These are phyloP conservation scores for Mycena kentingensis DNA, from an alignment of 768 basidiomycete species.

Conservation along the genomic window DNA sequence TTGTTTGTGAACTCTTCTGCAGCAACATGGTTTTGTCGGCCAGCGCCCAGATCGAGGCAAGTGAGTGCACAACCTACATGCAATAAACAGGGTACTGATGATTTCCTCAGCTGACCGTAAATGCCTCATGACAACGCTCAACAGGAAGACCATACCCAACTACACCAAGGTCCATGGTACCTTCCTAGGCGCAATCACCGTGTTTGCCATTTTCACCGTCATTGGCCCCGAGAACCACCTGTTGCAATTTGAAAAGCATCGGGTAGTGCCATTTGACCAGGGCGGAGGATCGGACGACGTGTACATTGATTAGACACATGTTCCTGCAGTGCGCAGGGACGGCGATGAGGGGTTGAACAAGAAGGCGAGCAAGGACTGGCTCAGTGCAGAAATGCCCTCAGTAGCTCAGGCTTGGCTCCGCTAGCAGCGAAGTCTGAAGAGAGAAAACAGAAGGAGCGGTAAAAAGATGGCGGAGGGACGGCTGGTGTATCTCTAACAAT, in stretches of 20 bases:
- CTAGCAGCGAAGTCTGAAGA: too few relatives aligned
- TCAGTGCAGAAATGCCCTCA: slow-evolving; percentile 22
- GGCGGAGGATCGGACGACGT: slow-evolving; percentile 59
- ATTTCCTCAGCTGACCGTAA: slow-evolving; percentile 58
- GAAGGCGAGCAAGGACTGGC: slow-evolving; percentile 20
- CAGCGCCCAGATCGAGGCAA: slow-evolving; percentile 64
- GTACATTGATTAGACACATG: slow-evolving; percentile 22
- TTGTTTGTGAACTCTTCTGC: too few relatives aligned
- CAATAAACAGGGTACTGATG: slow-evolving; percentile 31
- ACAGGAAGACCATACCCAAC: slow-evolving; percentile 56
- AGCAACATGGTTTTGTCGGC: slow-evolving; percentile 63
- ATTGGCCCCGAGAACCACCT: slow-evolving; percentile 79
- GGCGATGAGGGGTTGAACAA: slow-evolving; percentile 9
- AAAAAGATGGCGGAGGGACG: too few relatives aligned
- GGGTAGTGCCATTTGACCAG: slow-evolving; percentile 77
- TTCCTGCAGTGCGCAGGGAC: slow-evolving; percentile 8
- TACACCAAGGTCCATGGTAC: slow-evolving; percentile 86
- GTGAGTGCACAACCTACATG: slow-evolving; percentile 41
- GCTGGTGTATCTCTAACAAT: too few relatives aligned
- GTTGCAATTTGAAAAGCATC: slow-evolving; percentile 82
- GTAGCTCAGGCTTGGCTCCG: too few relatives aligned
- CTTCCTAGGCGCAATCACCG: slow-evolving; percentile 79
- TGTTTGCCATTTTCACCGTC: slow-evolving; percentile 73
- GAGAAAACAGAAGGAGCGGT: too few relatives aligned
- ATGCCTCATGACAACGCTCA: slow-evolving; percentile 52